Conservation (phyloP, 1,139 yeast species). For the Nakaseomyces delphensis region DNA sequence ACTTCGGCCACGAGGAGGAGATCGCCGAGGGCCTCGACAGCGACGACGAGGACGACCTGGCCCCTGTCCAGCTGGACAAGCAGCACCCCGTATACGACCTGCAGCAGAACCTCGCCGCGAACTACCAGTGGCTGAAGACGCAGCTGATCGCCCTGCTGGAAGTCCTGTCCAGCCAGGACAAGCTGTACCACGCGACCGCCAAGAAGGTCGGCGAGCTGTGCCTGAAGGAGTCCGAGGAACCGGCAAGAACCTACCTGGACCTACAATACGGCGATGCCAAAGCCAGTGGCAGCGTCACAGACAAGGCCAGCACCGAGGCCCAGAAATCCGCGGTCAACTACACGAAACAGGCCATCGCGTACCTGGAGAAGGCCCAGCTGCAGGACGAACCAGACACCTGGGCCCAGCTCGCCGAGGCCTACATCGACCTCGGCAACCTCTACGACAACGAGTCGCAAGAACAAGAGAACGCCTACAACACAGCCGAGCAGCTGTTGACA, state of each 20-base stretch:
- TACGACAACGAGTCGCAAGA: conserved; percentile 53
- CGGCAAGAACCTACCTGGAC: conserved; percentile 47
- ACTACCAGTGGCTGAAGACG: conserved; percentile 49
- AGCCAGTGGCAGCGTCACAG: conserved; percentile 34
- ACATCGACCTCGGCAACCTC: conserved; percentile 68
- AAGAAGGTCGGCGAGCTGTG: conserved; percentile 53
- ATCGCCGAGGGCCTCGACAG: conserved; percentile 45
- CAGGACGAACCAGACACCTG: conserved; percentile 72
- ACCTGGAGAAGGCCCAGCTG: conserved; percentile 51
- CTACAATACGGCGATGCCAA: conserved; percentile 48
- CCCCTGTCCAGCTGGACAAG: conserved; percentile 36
- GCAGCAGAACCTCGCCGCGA: conserved; percentile 23
- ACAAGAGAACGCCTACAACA: conserved; percentile 53
- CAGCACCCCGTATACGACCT: conserved; percentile 49
- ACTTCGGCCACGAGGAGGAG: conserved; percentile 47
- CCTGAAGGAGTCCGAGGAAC: conserved; percentile 55
- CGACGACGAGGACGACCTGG: conserved; percentile 37
- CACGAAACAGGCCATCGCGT: conserved; percentile 48
- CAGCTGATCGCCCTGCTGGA: conserved; percentile 42
- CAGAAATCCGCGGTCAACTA: conserved; percentile 43
- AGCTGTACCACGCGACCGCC: conserved; percentile 36
- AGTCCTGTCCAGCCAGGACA: conserved; percentile 12
- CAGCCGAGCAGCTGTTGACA: conserved; percentile 55
- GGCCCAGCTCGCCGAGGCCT: conserved; percentile 79
- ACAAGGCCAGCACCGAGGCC: conserved; percentile 34